Conservation (phyloP, 1,284 basidiomycete species). For the Puccinia polysora region DNA sequence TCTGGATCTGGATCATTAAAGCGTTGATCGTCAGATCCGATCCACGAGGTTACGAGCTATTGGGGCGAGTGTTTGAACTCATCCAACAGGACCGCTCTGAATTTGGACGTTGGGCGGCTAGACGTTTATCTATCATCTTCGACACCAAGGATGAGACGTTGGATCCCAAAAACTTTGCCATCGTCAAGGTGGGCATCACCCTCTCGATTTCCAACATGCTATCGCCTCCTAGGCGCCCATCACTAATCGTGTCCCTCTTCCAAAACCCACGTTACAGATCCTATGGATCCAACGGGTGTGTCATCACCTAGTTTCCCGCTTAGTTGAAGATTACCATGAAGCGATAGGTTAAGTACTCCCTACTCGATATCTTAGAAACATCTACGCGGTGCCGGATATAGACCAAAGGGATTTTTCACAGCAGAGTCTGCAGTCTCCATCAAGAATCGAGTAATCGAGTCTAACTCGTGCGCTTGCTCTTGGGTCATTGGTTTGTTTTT, state of each 20-base stretch:
- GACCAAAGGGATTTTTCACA: neutral
- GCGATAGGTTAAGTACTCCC: constrained; percentile 47
- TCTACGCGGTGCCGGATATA: no score
- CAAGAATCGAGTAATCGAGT: neutral
- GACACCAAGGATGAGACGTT: constrained; percentile 62
- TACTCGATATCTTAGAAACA: neutral
- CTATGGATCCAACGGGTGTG: constrained; percentile 34
- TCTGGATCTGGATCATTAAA: constrained; percentile 72
- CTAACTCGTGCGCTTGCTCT: neutral
- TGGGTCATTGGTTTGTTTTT: neutral
- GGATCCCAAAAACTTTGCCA: constrained; percentile 69
- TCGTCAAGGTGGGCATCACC: constrained; percentile 62
- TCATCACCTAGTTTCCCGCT: constrained; percentile 14
- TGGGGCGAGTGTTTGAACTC: constrained; percentile 52
- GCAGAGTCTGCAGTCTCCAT: neutral
- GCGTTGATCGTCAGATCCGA: constrained; percentile 72
- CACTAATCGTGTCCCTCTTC: no score
- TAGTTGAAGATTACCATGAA: constrained; percentile 59
- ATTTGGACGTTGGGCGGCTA: constrained; percentile 67
- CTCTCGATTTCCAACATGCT: neutral
- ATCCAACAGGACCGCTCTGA: constrained; percentile 57
- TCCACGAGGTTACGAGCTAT: no score
- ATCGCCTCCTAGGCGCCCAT: neutral
- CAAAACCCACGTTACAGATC: constrained; percentile 57
- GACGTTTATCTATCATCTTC: constrained; percentile 65